These are phyloP conservation scores for Hericium erinaceus DNA, from an alignment of 768 basidiomycete genomes.

Conservation along the genomic window DNA sequence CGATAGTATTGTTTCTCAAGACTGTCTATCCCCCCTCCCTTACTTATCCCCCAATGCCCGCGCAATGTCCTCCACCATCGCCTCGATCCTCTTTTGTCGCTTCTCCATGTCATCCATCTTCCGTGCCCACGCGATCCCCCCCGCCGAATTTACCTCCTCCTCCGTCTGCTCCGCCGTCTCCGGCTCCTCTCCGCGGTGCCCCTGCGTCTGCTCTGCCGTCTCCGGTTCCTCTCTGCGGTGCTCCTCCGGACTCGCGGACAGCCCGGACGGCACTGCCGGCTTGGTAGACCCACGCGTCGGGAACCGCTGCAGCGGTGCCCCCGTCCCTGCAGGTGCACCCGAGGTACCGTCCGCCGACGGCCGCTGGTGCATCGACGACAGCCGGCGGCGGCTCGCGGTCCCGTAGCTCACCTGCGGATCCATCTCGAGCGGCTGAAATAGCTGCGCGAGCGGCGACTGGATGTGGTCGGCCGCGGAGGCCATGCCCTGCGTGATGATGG, in stretches of 20 bases:
- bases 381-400: conserved; percentile 28
- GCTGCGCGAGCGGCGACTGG: conserved; percentile 62
- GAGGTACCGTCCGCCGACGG: not conserved
- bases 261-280: not conserved
- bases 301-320: conserved; percentile 12
- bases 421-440: conserved; percentile 59
- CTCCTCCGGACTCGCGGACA: conserved; percentile 21
- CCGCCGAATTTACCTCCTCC: conserved; percentile 20
- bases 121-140: conserved; percentile 22
- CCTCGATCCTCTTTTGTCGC: conserved; percentile 40
- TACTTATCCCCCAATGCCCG: not conserved
- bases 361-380: conserved; percentile 22
- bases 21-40: too few relatives aligned
- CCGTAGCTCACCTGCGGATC: conserved; percentile 33
- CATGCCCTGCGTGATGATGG: conserved; percentile 29
- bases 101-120: conserved; percentile 34
- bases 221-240: not conserved
- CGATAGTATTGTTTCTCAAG: too few relatives aligned
- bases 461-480: conserved; percentile 29
- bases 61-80: conserved; percentile 24
- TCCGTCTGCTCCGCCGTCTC: conserved; percentile 18
- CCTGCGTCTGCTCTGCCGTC: conserved; percentile 7
- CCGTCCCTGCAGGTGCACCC: not conserved
- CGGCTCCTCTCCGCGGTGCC: not conserved
- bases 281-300: conserved; percentile 10